Percentiles rank a stretch among this genome's conserved stretches.
Conservation (phyloP, 352 stramenopile genomes). For the Phytopythium kandeliae region DNA sequence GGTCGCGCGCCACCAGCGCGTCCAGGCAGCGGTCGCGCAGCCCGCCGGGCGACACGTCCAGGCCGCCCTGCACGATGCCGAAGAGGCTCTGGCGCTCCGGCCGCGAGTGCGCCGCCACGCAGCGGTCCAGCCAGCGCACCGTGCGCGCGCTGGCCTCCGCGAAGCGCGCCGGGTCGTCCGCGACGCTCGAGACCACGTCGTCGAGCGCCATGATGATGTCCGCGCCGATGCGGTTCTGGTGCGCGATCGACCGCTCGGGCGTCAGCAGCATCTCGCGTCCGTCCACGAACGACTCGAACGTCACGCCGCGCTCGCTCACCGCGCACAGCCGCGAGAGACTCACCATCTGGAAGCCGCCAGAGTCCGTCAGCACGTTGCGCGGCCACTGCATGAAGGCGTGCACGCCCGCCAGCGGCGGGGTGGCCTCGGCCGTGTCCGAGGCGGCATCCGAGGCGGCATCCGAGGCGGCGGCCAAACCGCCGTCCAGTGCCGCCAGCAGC, state of each 20-base stretch:
- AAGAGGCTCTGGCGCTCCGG: constrained; percentile 94
- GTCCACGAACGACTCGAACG: constrained; percentile 87
- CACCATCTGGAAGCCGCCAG: constrained; percentile 98
- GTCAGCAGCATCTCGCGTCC: constrained; percentile 90
- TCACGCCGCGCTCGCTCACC: constrained; percentile 84
- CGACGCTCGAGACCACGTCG: constrained; percentile 93
- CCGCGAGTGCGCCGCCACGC: constrained; percentile 84
- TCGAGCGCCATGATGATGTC: constrained; percentile 99
- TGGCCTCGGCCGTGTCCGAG: too few species aligned
- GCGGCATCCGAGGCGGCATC: too few species aligned
- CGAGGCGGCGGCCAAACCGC: too few species aligned
- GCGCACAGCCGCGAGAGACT: constrained; percentile 92
- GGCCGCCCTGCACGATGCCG: constrained; percentile 94
- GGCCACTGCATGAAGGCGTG: constrained; percentile 96
- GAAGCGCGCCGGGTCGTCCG: constrained; percentile 87
- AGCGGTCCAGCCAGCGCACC: constrained; percentile 95
- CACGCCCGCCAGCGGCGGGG: constrained; percentile 69
- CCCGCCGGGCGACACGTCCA: constrained; percentile 89
- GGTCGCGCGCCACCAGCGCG: constrained; percentile 81
- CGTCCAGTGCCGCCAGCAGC: constrained; percentile 61
- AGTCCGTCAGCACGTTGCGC: constrained; percentile 95
- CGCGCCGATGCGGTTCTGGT: constrained; percentile 95
- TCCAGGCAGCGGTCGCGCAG: constrained; percentile 92
- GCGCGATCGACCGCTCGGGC: constrained; percentile 88
- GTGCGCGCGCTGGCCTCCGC: constrained; percentile 90